Evolutionary conservation across 108 stramenopile species (phyloP).

Genomic region (Pseudonitzschia multiseries): DNA sequence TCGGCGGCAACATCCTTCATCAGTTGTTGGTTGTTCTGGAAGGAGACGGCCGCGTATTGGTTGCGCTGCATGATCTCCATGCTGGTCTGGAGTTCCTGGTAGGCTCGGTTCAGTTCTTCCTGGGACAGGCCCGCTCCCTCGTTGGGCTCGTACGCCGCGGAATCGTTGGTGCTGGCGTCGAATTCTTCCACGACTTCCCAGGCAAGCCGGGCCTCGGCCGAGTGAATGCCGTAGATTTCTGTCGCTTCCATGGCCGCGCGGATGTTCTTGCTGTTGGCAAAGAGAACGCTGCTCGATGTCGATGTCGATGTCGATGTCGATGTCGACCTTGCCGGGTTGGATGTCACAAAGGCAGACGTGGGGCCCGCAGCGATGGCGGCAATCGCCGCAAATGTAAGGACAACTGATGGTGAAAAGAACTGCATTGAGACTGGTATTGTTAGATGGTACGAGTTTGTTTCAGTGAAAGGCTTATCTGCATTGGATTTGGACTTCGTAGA

Average conservation of each 20-base stretch:
- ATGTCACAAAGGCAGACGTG: background rate
- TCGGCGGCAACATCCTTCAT: constrained; percentile 31
- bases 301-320: no score
- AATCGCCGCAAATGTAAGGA: background rate
- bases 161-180: constrained; percentile 31
- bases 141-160: background rate
- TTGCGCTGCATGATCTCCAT: constrained; percentile 19
- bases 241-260: constrained; percentile 62
- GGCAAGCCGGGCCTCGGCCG: constrained; percentile 56
- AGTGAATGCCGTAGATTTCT: constrained; percentile 56
- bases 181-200: constrained; percentile 84
- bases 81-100: constrained; percentile 21
- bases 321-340: background rate
- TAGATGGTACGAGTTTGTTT: background rate
- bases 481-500: no score
- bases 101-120: constrained; percentile 21
- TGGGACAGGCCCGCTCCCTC: background rate
- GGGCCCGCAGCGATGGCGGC: background rate
- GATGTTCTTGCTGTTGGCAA: constrained; percentile 31
- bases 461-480: no score
- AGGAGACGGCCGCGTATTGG: background rate
- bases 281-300: constrained; percentile 29
- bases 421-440: background rate
- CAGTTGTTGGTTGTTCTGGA: constrained; percentile 4
- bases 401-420: background rate